Conservation (phyloP, 2,329 filamentous ascomycete species). For the Epichloe festucae region DNA sequence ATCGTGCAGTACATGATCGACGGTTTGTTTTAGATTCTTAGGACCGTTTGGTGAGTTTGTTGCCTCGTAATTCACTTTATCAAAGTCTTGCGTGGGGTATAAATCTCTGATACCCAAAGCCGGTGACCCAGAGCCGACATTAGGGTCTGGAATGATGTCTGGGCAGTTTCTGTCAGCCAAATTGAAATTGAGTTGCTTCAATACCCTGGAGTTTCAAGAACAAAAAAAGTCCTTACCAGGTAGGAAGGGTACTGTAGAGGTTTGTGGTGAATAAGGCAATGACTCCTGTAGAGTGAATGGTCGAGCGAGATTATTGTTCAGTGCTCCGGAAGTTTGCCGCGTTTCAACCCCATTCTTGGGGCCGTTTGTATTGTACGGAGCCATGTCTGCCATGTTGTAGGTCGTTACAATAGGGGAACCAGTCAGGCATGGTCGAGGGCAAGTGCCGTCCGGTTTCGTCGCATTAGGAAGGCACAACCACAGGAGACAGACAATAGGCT, state of each 20-base stretch:
- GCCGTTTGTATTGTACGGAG: conserved; percentile 17
- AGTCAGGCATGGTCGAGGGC: conserved; percentile 19
- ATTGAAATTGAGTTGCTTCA: not conserved
- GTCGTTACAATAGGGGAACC: conserved; percentile 13
- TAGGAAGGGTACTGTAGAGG: conserved; percentile 66
- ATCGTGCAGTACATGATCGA: conserved; percentile 63
- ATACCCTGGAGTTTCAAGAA: not conserved
- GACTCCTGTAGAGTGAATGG: conserved; percentile 60
- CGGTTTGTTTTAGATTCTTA: conserved; percentile 54
- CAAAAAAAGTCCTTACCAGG: conserved; percentile 39
- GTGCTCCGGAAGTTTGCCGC: conserved; percentile 12
- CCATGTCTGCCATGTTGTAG: conserved; percentile 19
- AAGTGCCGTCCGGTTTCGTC: conserved; percentile 14
- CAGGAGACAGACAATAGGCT: conserved; percentile 3
- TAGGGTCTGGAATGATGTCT: conserved; percentile 57
- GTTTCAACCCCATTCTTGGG: conserved; percentile 21
- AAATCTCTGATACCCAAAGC: conserved; percentile 36
- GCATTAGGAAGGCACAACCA: conserved; percentile 13
- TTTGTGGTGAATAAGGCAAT: conserved; percentile 70
- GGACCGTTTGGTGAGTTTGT: conserved; percentile 43
- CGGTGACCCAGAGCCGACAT: conserved; percentile 42
- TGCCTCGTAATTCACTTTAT: conserved; percentile 60
- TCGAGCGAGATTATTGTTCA: conserved; percentile 18
- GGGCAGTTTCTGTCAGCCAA: not conserved
- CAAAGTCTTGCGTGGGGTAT: conserved; percentile 43